These are phyloP conservation scores for Perilla frutescens DNA, from an alignment of 257 asterid species.

Conservation along the genomic window DNA sequence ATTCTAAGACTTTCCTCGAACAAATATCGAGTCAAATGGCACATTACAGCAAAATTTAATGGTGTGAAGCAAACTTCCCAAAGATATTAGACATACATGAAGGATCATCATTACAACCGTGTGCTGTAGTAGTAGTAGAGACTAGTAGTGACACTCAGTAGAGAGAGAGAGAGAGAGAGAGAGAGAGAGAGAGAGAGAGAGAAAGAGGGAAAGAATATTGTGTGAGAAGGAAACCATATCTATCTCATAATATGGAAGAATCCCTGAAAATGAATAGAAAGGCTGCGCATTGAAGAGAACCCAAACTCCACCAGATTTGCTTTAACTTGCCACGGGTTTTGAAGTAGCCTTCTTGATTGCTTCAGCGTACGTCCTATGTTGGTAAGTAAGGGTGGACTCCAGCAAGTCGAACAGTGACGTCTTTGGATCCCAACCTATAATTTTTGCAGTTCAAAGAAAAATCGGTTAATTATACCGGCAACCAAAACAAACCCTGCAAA, in stretches of 20 bases:
- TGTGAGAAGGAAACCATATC: constrained; percentile 14
- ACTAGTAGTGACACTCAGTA: background rate
- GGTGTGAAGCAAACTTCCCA: constrained; percentile 8
- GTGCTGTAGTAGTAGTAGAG: background rate
- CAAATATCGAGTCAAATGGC: constrained; percentile 14
- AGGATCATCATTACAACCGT: constrained; percentile 35
- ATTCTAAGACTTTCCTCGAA: constrained; percentile 4
- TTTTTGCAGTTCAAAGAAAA: background rate
- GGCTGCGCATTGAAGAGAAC: constrained; percentile 11
- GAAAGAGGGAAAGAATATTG: constrained; percentile 20
- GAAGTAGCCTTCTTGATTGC: constrained; percentile 74
- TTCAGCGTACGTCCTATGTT: constrained; percentile 78
- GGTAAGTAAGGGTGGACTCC: constrained; percentile 80
- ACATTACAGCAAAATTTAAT: constrained; percentile 30
- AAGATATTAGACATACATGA: constrained; percentile 39
- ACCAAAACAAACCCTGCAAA: background rate
- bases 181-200: background rate
- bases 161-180: background rate
- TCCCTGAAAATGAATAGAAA: constrained; percentile 37
- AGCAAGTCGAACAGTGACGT: constrained; percentile 86
- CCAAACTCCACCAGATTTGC: background rate
- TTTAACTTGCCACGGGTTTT: constrained; percentile 56
- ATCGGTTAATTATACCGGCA: background rate
- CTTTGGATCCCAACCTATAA: constrained; percentile 76
- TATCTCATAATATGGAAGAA: no score